Evolutionary conservation across 805 yeast genomes (phyloP).

Genomic region (Schwanniomyces occidentalis): DNA sequence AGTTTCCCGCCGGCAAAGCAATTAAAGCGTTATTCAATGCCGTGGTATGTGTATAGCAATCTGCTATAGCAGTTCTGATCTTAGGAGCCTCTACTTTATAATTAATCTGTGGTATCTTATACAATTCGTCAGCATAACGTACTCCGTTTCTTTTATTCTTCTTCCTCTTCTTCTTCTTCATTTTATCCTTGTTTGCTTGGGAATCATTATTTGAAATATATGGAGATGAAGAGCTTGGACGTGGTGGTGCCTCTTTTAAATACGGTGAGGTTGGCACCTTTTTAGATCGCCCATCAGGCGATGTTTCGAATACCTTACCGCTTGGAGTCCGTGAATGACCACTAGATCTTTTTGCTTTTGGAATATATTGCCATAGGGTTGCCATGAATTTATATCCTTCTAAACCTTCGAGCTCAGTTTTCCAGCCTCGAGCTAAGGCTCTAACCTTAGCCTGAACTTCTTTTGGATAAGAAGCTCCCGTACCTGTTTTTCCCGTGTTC

Average conservation of each 20-base stretch:
- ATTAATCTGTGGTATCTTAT: constrained; percentile 66
- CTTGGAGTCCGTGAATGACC: constrained; percentile 10
- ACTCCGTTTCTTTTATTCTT: constrained; percentile 14
- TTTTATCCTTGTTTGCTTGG: constrained; percentile 7
- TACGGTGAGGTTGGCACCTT: constrained; percentile 2
- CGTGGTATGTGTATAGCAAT: constrained; percentile 73
- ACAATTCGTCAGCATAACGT: constrained; percentile 48
- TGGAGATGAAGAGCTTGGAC: constrained; percentile 17
- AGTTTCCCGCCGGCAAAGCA: constrained; percentile 44
- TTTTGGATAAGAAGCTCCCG: constrained; percentile 36
- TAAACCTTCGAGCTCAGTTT: constrained; percentile 50
- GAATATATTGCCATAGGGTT: constrained; percentile 45
- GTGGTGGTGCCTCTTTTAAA: constrained; percentile 3
- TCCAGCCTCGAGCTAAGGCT: constrained; percentile 67
- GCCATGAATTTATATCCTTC: constrained; percentile 52
- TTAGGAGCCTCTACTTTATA: constrained; percentile 71
- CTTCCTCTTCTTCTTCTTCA: constrained; percentile 14
- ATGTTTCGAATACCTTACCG: constrained; percentile 7
- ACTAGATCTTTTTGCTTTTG: constrained; percentile 24
- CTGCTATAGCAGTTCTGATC: constrained; percentile 67
- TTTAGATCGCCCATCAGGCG: constrained; percentile 1
- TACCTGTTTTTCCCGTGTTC: constrained; percentile 36
- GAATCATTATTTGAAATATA: constrained; percentile 8
- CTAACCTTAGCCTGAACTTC: constrained; percentile 49
- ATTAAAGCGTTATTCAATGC: constrained; percentile 55